A percentile compares a stretch with the other conserved stretches of the same genome.
phyloP scores from a whole-genome alignment of 129 eudicot species.

The Saposhnikovia divaricata region DNA sequence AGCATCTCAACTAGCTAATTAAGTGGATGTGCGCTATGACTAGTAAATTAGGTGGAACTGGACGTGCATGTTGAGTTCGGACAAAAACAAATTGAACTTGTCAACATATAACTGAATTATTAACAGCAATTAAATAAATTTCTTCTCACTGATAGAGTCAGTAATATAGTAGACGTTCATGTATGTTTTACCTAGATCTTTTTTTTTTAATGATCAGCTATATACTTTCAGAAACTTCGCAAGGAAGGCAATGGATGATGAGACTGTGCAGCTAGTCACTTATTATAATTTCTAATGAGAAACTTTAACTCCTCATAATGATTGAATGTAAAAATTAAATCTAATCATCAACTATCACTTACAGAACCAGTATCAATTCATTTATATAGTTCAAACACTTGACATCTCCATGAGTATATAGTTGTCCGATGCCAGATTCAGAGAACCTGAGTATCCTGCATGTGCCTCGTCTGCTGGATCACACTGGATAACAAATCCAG shows the following conservation, averaged over 20 bases:
- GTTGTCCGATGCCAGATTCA: background rate
- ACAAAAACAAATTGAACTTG: background rate
- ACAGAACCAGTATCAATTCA: background rate
- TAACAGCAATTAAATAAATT: background rate
- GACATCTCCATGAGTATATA: background rate
- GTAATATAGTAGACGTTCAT: background rate
- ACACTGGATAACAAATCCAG: background rate
- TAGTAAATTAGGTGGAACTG: background rate
- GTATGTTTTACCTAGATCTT: background rate
- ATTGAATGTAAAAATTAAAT: background rate
- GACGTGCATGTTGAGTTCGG: background rate
- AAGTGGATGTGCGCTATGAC: background rate
- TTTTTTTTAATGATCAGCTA: background rate
- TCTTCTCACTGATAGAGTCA: background rate
- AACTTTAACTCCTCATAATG: background rate
- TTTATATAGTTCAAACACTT: background rate
- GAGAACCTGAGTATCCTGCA: background rate
- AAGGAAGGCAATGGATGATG: background rate
- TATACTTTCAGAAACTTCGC: background rate
- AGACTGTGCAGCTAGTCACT: background rate
- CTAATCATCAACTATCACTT: background rate
- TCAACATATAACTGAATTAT: background rate
- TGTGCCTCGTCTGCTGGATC: background rate
- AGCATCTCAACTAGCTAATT: background rate
- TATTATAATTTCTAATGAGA: background rate